Conservation (phyloP, 1,139 yeast genomes). For the Scheffersomyces segobiensis region DNA sequence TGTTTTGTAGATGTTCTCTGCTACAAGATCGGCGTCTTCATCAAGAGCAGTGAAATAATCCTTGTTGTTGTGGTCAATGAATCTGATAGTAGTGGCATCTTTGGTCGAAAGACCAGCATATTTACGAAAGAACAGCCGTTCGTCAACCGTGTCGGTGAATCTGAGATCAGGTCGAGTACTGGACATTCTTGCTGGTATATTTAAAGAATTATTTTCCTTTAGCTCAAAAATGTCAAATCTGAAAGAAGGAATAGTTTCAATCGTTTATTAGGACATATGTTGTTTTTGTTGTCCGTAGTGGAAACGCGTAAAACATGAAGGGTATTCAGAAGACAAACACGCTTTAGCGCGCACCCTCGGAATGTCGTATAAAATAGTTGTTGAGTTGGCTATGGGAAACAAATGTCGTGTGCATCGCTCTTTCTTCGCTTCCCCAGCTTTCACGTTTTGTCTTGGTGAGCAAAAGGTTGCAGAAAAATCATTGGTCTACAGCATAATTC, state of each 20-base stretch:
- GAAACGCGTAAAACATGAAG: not conserved
- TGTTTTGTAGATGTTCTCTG: constrained; percentile 81
- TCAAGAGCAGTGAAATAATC: constrained; percentile 78
- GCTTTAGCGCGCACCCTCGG: not conserved
- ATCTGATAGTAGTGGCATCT: constrained; percentile 51
- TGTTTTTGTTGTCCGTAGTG: not conserved
- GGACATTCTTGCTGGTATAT: constrained; percentile 39
- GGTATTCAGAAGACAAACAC: not conserved
- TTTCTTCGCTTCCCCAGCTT: not conserved
- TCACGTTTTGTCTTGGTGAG: not conserved
- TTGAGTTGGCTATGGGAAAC: not conserved
- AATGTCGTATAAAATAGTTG: not conserved
- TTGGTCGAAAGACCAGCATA: constrained; percentile 53
- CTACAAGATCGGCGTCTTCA: constrained; percentile 78
- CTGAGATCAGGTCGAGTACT: constrained; percentile 71
- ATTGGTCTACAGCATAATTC: not conserved
- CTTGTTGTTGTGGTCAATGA: constrained; percentile 67
- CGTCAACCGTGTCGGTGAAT: constrained; percentile 65
- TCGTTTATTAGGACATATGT: not conserved
- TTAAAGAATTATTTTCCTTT: not conserved
- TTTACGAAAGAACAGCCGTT: constrained; percentile 62
- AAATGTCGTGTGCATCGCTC: not conserved
- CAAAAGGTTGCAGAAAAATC: not conserved
- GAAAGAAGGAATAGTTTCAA: not conserved
- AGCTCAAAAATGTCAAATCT: not conserved